Evolutionary conservation across 805 yeast species (phyloP).

Genomic region (Clavispora fructus): DNA sequence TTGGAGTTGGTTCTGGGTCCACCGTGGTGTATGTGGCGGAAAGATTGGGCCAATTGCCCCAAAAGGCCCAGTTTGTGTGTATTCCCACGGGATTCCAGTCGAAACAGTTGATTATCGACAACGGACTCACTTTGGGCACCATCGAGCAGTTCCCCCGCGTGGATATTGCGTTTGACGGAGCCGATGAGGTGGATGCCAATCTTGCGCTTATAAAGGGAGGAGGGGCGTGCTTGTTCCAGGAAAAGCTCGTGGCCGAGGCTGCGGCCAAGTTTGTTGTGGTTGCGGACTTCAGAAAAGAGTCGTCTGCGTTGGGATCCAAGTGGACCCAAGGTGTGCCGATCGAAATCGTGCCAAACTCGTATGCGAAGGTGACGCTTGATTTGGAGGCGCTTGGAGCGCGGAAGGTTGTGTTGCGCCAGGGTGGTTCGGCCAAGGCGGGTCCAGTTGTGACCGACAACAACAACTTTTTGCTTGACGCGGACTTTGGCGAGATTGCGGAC

Average conservation of each 20-base stretch:
- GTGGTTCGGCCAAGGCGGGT: constrained; percentile 91
- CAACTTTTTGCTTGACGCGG: constrained; percentile 88
- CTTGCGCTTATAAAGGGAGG: constrained; percentile 96
- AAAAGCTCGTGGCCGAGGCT: constrained; percentile 83
- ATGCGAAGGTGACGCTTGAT: constrained; percentile 66
- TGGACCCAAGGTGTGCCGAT: constrained; percentile 95
- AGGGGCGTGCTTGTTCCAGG: constrained; percentile 96
- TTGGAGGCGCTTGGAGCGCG: constrained; percentile 60
- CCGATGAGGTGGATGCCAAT: constrained; percentile 85
- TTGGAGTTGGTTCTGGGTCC: constrained; percentile 96
- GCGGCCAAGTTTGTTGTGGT: constrained; percentile 76
- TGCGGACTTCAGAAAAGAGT: constrained; percentile 86
- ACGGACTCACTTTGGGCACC: constrained; percentile 72
- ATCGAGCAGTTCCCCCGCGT: constrained; percentile 78
- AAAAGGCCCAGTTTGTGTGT: constrained; percentile 59
- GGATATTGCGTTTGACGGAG: constrained; percentile 97
- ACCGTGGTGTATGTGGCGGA: constrained; percentile 98
- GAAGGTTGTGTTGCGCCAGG: constrained; percentile 66
- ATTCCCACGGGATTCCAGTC: constrained; percentile 98
- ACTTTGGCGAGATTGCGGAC: constrained; percentile 69
- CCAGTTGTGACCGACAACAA: constrained; percentile 95
- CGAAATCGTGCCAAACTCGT: constrained; percentile 88
- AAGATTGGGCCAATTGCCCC: constrained; percentile 66
- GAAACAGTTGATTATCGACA: constrained; percentile 74
- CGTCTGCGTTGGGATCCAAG: constrained; percentile 63